phyloP scores from a whole-genome alignment of 148 eudicot genomes.

The Heliosperma pusillum region DNA sequence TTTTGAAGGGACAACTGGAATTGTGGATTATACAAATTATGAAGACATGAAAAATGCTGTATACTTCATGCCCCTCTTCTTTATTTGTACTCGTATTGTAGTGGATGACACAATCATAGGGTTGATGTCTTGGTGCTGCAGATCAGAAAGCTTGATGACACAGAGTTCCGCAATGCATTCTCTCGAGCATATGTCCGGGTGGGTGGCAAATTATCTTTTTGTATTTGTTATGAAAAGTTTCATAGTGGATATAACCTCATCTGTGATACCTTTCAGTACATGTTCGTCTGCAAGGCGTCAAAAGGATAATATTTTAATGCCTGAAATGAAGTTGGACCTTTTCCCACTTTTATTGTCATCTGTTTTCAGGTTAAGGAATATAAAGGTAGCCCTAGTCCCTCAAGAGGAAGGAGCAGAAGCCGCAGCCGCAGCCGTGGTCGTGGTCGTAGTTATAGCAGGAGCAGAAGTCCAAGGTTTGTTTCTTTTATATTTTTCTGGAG shows the following conservation, averaged over 20 bases:
- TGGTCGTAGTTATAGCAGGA: constrained; percentile 46
- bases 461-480: constrained; percentile 62
- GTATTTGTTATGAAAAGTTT: not conserved
- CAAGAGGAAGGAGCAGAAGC: constrained; percentile 66
- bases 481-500: not conserved
- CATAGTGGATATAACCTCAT: not conserved
- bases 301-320: not conserved
- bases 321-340: not conserved
- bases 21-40: constrained; percentile 85
- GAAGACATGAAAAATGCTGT: constrained; percentile 99
- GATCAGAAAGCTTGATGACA: constrained; percentile 90
- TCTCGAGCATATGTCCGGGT: constrained; percentile 65
- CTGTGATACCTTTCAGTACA: not conserved
- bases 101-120: not conserved
- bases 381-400: constrained; percentile 54
- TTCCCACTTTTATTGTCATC: not conserved
- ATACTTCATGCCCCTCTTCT: constrained; percentile 17
- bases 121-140: constrained; percentile 25
- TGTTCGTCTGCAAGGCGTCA: not conserved
- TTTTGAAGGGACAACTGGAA: constrained; percentile 72
- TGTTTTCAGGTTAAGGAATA: constrained; percentile 67
- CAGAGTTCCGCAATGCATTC: constrained; percentile 86
- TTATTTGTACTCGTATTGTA: not conserved
- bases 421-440: constrained; percentile 36
- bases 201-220: constrained; percentile 12